phyloP scores from a whole-genome alignment of 768 basidiomycete genomes.

The Collybia mongolica region DNA sequence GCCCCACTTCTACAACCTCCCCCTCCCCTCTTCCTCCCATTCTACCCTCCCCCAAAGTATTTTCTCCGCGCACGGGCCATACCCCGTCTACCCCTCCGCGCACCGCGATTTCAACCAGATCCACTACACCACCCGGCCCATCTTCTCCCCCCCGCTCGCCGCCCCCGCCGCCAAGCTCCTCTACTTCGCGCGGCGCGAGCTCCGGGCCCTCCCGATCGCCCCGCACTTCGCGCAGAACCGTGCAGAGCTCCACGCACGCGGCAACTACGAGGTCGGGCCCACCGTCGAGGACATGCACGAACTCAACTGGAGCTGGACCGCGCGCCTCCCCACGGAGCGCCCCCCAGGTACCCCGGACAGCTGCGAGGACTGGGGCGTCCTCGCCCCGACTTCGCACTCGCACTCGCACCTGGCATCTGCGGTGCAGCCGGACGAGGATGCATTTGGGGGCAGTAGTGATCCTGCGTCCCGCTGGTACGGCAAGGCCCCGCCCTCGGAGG shows the following conservation, averaged over 20 bases:
- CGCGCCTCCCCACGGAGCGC: conserved; percentile 13
- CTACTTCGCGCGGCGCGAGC: conserved; percentile 59
- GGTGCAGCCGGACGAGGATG: no score
- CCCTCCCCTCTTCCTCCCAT: conserved; percentile 30
- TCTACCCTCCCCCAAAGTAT: conserved; percentile 19
- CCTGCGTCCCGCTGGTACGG: conserved; percentile 6
- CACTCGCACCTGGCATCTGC: not conserved
- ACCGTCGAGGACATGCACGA: conserved; percentile 63
- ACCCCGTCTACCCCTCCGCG: conserved; percentile 40
- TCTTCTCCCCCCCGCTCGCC: conserved; percentile 40
- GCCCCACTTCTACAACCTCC: conserved; percentile 57
- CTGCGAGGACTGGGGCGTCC: no score
- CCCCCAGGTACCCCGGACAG: conserved; percentile 11
- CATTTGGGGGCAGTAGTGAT: no score
- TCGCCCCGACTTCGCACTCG: not conserved
- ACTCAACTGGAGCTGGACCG: conserved; percentile 43
- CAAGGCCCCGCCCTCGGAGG: conserved; percentile 6
- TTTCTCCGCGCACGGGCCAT: conserved; percentile 39
- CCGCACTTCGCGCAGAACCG: conserved; percentile 30
- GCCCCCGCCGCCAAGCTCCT: conserved; percentile 60
- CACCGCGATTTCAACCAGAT: conserved; percentile 23
- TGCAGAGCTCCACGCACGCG: conserved; percentile 18
- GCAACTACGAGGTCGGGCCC: conserved; percentile 27
- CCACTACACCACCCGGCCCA: conserved; percentile 28
- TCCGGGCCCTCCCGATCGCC: conserved; percentile 41